Conservation (phyloP, 1,139 yeast species). For the Candida freyschussii region DNA sequence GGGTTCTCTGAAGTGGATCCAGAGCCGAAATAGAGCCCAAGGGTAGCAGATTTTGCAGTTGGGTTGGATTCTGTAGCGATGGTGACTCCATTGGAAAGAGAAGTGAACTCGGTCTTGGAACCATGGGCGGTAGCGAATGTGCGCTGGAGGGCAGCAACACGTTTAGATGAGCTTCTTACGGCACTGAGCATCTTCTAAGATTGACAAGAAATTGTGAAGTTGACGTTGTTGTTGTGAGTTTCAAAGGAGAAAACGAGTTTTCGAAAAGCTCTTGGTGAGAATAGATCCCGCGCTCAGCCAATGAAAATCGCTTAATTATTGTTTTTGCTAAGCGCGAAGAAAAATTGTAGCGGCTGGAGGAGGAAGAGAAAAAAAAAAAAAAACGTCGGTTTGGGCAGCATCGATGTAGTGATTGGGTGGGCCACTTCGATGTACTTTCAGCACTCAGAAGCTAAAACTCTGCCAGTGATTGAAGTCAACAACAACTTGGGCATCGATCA, state of each 20-base stretch:
- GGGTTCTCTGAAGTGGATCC: conserved; percentile 79
- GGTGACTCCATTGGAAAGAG: conserved; percentile 66
- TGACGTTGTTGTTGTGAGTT: neutral
- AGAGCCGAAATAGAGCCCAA: conserved; percentile 68
- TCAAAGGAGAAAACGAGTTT: conserved; percentile 5
- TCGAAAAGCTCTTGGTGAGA: conserved; percentile 4
- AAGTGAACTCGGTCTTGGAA: conserved; percentile 60
- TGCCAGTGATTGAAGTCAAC: too few species aligned
- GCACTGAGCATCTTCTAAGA: conserved; percentile 24
- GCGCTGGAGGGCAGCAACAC: conserved; percentile 30
- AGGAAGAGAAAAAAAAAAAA: neutral
- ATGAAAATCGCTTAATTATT: conserved; percentile 21
- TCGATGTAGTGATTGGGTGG: neutral
- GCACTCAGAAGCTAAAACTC: neutral
- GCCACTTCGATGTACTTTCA: neutral
- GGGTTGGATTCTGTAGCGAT: conserved; percentile 66
- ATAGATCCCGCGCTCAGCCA: conserved; percentile 16
- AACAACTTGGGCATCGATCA: too few species aligned
- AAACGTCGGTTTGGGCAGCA: conserved; percentile 2
- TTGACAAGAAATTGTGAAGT: conserved; percentile 2
- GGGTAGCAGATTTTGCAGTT: conserved; percentile 49
- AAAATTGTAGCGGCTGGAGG: neutral
- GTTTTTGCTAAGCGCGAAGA: conserved; percentile 14
- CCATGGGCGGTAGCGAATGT: conserved; percentile 46
- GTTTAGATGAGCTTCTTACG: conserved; percentile 19